These are phyloP conservation scores for Hemisphaericaspora subhashii DNA, from an alignment of 1,139 yeast species.

Conservation along the genomic window DNA sequence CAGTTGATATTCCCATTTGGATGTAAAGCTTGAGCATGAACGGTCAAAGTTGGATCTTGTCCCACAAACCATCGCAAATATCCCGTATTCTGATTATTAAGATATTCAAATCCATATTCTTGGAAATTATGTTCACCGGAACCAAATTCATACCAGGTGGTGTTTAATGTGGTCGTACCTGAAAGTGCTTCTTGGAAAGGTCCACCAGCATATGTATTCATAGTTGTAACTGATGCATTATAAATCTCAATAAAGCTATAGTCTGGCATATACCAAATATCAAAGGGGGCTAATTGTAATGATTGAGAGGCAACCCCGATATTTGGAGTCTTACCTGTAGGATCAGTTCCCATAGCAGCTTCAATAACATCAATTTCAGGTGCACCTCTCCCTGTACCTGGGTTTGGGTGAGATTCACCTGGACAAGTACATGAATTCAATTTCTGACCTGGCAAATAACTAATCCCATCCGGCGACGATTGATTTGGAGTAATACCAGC, in stretches of 20 bases:
- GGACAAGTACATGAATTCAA: constrained; percentile 68
- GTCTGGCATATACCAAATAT: constrained; percentile 84
- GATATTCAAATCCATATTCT: constrained; percentile 73
- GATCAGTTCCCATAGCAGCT: constrained; percentile 58
- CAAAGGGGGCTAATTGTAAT: constrained; percentile 80
- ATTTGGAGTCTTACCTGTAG: constrained; percentile 37
- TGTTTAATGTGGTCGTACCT: constrained; percentile 67
- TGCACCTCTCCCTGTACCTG: constrained; percentile 81
- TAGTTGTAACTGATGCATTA: constrained; percentile 59
- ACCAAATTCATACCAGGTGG: constrained; percentile 73
- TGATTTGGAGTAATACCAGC: constrained; percentile 91
- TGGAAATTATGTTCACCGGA: constrained; percentile 52
- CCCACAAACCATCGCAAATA: constrained; percentile 86
- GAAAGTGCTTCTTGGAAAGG: constrained; percentile 85
- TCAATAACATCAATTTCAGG: constrained; percentile 87
- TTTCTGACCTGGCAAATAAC: constrained; percentile 76
- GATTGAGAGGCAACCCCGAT: constrained; percentile 80
- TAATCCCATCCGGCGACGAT: constrained; percentile 77
- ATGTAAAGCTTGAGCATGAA: constrained; percentile 62
- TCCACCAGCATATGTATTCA: constrained; percentile 82
- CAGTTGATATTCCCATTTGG: constrained; percentile 83
- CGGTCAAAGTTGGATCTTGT: constrained; percentile 60
- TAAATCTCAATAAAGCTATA: constrained; percentile 66
- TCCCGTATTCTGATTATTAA: constrained; percentile 65
- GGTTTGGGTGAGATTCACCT: constrained; percentile 77